Percentiles rank a stretch among this genome's conserved stretches.
Evolutionary conservation across 768 basidiomycete genomes (phyloP).

Genomic region (Pleurotus giganteus): DNA sequence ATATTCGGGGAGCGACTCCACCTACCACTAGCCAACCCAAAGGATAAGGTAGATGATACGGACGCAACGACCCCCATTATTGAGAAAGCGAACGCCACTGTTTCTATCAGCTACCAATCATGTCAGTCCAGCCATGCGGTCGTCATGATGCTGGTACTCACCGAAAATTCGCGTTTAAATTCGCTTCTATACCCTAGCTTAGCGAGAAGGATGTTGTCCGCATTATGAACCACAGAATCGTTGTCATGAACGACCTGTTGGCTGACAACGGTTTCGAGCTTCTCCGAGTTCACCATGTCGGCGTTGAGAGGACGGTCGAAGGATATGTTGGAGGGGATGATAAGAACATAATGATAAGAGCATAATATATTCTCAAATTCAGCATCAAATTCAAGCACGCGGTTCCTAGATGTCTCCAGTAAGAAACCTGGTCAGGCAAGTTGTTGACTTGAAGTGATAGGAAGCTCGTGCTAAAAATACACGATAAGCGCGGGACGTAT

Average conservation of each 20-base stretch:
- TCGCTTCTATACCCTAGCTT: conserved; percentile 70
- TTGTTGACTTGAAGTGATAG: too few species aligned
- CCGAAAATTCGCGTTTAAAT: conserved; percentile 74
- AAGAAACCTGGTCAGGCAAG: background rate
- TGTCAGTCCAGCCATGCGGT: background rate
- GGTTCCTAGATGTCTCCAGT: background rate
- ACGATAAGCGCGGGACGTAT: too few species aligned
- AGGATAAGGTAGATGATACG: conserved; percentile 63
- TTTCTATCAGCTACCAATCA: conserved; percentile 48
- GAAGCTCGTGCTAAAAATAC: background rate
- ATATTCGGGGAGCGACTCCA: conserved; percentile 1
- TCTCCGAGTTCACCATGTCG: conserved; percentile 9
- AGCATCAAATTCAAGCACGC: background rate
- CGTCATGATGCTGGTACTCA: conserved; percentile 20
- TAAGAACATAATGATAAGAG: background rate
- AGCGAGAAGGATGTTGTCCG: conserved; percentile 59
- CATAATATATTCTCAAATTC: background rate
- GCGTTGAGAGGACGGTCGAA: background rate
- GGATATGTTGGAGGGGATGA: background rate
- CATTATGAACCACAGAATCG: conserved; percentile 19
- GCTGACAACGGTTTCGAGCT: background rate
- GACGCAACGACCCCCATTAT: conserved; percentile 75
- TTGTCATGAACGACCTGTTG: conserved; percentile 4
- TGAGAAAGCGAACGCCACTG: conserved; percentile 63
- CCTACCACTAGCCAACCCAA: conserved; percentile 61